phyloP scores from a whole-genome alignment of 2,329 filamentous ascomycete genomes.

The Cytospora piceae region DNA sequence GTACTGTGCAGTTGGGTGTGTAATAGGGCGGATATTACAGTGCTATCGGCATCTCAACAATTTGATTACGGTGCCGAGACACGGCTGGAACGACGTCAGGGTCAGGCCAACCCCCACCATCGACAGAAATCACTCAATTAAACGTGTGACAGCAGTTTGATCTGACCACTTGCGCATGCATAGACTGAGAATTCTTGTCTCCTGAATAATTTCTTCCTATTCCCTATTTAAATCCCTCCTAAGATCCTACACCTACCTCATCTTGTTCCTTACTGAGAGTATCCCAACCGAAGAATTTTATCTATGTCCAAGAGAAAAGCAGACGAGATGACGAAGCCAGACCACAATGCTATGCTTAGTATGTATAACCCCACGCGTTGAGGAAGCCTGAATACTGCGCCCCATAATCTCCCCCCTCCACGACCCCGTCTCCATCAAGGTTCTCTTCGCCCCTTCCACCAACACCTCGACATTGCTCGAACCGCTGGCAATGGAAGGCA shows the following conservation, averaged over 20 bases:
- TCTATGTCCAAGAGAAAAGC: constrained; percentile 31
- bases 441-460: constrained; percentile 32
- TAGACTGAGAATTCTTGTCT: constrained; percentile 10
- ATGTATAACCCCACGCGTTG: constrained; percentile 46
- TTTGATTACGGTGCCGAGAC: not conserved
- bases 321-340: constrained; percentile 55
- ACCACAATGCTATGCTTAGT: constrained; percentile 66
- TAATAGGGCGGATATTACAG: not conserved
- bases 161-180: constrained; percentile 16
- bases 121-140: constrained; percentile 29
- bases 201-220: not conserved
- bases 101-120: constrained; percentile 29
- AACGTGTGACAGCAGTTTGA: constrained; percentile 23
- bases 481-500: constrained; percentile 3
- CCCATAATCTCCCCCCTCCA: not conserved
- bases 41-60: constrained; percentile 16
- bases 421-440: too few relatives aligned
- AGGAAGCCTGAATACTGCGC: not conserved
- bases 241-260: not conserved
- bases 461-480: constrained; percentile 5
- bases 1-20: not conserved
- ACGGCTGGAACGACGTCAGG: constrained; percentile 16
- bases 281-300: not conserved
- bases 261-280: not conserved
- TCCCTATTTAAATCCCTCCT: constrained; percentile 27